Evolutionary conservation across 768 basidiomycete species (phyloP).

Genomic region (Mycena galericulata): DNA sequence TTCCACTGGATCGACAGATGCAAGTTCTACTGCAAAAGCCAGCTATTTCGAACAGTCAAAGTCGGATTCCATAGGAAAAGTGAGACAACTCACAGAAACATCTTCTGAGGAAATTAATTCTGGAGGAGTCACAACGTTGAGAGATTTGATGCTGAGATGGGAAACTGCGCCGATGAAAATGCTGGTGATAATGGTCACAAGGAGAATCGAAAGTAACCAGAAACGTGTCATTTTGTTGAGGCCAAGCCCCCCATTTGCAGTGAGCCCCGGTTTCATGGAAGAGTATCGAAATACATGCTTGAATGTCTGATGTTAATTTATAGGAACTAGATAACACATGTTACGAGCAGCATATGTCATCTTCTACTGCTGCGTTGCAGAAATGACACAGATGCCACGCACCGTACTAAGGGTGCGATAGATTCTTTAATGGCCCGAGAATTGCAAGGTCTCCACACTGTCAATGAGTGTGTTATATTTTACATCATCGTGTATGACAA

Average conservation of each 20-base stretch:
- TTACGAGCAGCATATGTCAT: too few species aligned
- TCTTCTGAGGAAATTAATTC: neutral
- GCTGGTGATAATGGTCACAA: neutral
- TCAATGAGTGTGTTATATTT: too few species aligned
- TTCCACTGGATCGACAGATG: constrained; percentile 13
- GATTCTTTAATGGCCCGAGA: too few species aligned
- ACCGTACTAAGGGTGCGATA: too few species aligned
- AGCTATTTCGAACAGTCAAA: constrained; percentile 9
- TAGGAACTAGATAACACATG: neutral
- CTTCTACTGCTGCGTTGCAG: too few species aligned
- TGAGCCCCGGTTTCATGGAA: neutral
- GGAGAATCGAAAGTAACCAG: constrained; percentile 1
- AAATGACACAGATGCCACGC: too few species aligned
- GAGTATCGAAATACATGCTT: neutral
- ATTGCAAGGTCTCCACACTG: too few species aligned
- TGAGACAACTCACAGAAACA: neutral
- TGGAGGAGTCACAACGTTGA: constrained; percentile 2
- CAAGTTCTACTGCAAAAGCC: constrained; percentile 19
- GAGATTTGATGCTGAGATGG: neutral
- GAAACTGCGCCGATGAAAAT: constrained; percentile 1
- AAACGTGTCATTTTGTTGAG: neutral
- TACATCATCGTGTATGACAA: too few species aligned
- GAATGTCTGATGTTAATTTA: neutral
- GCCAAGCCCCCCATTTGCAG: neutral
- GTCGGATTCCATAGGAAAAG: neutral